Percentiles rank a stretch among this genome's conserved stretches.
phyloP scores from a whole-genome alignment of 352 stramenopile species.

The Phytopythium chamaehyphon region DNA sequence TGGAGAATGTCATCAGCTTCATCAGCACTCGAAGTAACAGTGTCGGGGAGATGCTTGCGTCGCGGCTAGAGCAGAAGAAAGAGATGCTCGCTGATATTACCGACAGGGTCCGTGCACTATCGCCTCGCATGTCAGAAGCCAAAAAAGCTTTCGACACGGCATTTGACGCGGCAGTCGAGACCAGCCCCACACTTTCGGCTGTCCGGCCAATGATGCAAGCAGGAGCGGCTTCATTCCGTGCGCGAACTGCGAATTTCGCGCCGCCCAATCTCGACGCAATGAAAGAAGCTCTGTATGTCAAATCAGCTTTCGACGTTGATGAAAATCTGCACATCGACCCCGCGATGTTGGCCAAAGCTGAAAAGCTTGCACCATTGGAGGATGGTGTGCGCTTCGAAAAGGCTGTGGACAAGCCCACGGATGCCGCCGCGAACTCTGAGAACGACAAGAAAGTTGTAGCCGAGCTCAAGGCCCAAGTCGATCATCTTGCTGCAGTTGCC shows the following conservation, averaged over 20 bases:
- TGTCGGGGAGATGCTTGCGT: not conserved
- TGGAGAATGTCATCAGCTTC: not conserved
- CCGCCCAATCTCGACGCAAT: constrained; percentile 4
- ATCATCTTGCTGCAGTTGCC: constrained; percentile 3
- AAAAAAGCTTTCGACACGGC: constrained; percentile 2
- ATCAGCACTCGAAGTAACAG: not conserved
- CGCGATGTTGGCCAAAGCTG: not conserved
- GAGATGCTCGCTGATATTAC: constrained; percentile 5
- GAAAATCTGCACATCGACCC: constrained; percentile 2
- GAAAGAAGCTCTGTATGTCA: constrained; percentile 7
- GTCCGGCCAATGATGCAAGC: constrained; percentile 2
- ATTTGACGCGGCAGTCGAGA: constrained; percentile 1
- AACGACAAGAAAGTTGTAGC: not conserved
- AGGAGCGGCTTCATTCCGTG: constrained; percentile 1
- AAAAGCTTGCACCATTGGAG: not conserved
- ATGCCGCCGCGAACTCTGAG: not conserved
- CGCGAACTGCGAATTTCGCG: constrained; percentile 2
- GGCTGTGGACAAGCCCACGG: not conserved
- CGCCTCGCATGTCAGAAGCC: not conserved
- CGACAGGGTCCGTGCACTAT: constrained; percentile 3
- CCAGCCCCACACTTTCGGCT: constrained; percentile 3
- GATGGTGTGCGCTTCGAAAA: constrained; percentile 5
- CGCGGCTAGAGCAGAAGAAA: constrained; percentile 4
- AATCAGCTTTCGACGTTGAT: constrained; percentile 11
- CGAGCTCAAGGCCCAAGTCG: constrained; percentile 3